These are phyloP conservation scores for Rhododendron mucronatum DNA, from an alignment of 148 eudicot genomes.

Conservation along the genomic window DNA sequence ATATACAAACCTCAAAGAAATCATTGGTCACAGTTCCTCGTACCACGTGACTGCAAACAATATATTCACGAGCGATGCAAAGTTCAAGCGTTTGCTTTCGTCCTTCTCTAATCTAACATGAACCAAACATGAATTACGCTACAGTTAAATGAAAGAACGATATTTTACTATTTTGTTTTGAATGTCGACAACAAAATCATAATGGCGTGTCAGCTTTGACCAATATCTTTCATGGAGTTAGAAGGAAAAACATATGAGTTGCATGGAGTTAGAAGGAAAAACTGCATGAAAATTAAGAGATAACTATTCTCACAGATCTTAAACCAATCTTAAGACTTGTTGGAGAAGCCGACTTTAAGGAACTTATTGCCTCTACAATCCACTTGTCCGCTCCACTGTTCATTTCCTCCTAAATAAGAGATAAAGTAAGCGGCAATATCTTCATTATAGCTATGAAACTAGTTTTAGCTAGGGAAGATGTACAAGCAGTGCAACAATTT, in stretches of 20 bases:
- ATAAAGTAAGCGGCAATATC: neutral
- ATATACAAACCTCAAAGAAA: slow-evolving; percentile 22
- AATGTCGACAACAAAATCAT: neutral
- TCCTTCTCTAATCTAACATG: slow-evolving; percentile 33
- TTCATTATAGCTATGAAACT: neutral
- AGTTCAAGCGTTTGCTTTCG: slow-evolving; percentile 20
- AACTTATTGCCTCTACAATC: slow-evolving; percentile 23
- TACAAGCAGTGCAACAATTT: neutral
- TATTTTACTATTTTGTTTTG: neutral
- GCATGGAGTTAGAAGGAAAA: neutral
- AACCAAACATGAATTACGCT: neutral
- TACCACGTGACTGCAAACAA: neutral
- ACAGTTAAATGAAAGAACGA: neutral
- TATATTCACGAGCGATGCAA: slow-evolving; percentile 27
- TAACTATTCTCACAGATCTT: slow-evolving; percentile 16
- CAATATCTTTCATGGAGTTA: neutral
- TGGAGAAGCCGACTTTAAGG: slow-evolving; percentile 30
- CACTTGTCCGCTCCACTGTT: slow-evolving; percentile 16
- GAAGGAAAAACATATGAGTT: neutral
- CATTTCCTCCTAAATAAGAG: neutral
- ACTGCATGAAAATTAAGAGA: neutral
- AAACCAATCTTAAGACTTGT: slow-evolving; percentile 24
- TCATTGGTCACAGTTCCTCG: slow-evolving; percentile 15
- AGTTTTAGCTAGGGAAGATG: neutral
- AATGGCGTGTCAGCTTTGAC: neutral